Conservation (phyloP, 495 filamentous ascomycete genomes). For the Elasticomyces elasticus region DNA sequence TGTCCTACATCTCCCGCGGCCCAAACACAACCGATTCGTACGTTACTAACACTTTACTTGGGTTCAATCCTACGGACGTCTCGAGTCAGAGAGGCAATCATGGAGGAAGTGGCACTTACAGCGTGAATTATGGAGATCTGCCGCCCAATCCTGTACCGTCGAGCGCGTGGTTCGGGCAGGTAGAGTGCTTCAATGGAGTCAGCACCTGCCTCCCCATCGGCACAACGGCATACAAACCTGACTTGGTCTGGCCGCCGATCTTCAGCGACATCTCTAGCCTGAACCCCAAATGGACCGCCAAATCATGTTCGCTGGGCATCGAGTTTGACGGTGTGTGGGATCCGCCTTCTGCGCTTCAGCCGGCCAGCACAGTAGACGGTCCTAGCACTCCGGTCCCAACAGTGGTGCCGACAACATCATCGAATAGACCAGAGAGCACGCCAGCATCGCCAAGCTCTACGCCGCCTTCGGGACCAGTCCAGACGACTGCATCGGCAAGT, state of each 20-base stretch:
- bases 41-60: neutral
- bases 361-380: neutral
- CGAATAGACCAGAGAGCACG: neutral
- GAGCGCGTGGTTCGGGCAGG: neutral
- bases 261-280: neutral
- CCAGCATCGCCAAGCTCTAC: neutral
- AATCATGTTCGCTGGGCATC: neutral
- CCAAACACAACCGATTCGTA: neutral
- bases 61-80: neutral
- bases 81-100: neutral
- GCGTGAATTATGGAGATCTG: neutral
- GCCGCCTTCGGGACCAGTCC: no score
- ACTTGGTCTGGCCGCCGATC: neutral
- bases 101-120: neutral
- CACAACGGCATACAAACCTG: neutral
- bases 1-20: neutral
- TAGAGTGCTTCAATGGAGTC: neutral
- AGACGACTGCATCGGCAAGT: no score
- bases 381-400: no score
- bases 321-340: neutral
- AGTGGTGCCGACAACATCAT: neutral
- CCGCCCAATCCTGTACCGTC: neutral
- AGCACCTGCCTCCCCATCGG: neutral
- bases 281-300: neutral
- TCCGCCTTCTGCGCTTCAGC: neutral